phyloP scores from a whole-genome alignment of 1,139 yeast genomes.

The Pneumocystis wakefieldiae region DNA sequence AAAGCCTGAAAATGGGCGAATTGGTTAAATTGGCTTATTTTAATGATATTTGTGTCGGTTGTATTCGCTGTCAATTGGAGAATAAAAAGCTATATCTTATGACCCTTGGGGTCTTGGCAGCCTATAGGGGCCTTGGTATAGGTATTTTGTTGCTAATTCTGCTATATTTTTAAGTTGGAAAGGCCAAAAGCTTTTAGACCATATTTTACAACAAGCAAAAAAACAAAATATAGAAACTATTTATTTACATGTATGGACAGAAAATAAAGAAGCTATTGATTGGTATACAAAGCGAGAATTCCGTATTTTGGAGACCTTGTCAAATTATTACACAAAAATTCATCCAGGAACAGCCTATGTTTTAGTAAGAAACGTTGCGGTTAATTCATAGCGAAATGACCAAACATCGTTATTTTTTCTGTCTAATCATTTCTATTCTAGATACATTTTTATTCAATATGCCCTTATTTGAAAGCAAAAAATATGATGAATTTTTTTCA shows the following conservation, averaged over 20 bases:
- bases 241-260: constrained; percentile 4
- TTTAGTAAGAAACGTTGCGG: background rate
- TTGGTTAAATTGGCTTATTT: constrained; percentile 10
- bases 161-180: background rate
- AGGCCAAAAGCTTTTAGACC: constrained; percentile 2
- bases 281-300: constrained; percentile 7
- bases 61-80: constrained; percentile 7
- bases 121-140: constrained; percentile 8
- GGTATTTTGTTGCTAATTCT: constrained; percentile 6
- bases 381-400: background rate
- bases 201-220: background rate
- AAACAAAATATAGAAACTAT: background rate
- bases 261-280: constrained; percentile 4
- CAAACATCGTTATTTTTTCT: background rate
- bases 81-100: constrained; percentile 9
- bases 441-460: too few species aligned
- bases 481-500: too few species aligned
- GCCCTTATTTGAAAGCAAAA: too few species aligned
- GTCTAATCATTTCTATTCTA: background rate
- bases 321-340: constrained; percentile 2
- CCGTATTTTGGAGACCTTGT: background rate
- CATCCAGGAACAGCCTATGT: background rate
- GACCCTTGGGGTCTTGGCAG: constrained; percentile 12
- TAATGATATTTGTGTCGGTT: constrained; percentile 11
- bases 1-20: constrained; percentile 6